A percentile compares a stretch with the other conserved stretches of the same genome.
These are phyloP conservation scores for Saccharomycopsis olivae DNA, from an alignment of 805 yeast species.

Conservation along the genomic window DNA sequence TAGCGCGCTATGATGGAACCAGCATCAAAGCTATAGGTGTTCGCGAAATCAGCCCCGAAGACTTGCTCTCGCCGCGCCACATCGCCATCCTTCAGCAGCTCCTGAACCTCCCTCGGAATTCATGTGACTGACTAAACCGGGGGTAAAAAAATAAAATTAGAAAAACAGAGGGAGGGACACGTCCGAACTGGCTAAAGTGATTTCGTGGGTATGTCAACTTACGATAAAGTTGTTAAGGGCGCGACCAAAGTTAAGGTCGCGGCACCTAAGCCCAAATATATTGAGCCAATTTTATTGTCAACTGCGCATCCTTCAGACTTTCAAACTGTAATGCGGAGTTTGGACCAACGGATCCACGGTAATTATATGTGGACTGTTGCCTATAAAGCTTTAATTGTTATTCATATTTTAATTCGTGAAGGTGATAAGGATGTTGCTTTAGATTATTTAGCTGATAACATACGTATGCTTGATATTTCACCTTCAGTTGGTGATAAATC, in stretches of 20 bases:
- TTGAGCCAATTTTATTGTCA: constrained; percentile 75
- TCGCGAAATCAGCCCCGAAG: too few relatives aligned
- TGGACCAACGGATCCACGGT: too few relatives aligned
- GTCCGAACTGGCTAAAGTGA: too few relatives aligned
- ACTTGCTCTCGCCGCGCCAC: too few relatives aligned
- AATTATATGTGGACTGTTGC: constrained; percentile 79
- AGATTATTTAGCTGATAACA: constrained; percentile 41
- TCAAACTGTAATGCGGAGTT: constrained; percentile 59
- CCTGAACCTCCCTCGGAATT: too few relatives aligned
- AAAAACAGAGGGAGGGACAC: too few relatives aligned
- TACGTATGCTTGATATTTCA: constrained; percentile 37
- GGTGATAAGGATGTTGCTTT: constrained; percentile 75
- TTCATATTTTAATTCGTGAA: constrained; percentile 87
- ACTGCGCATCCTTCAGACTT: constrained; percentile 37
- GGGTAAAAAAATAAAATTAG: too few relatives aligned
- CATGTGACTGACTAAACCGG: too few relatives aligned
- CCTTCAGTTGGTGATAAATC: constrained; percentile 26
- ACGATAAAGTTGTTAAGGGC: constrained; percentile 29
- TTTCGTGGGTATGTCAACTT: constrained; percentile 16
- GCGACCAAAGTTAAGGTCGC: constrained; percentile 78
- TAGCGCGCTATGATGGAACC: too few relatives aligned
- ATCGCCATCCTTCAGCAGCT: too few relatives aligned
- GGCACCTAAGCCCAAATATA: constrained; percentile 94
- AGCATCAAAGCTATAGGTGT: too few relatives aligned
- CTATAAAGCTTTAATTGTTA: constrained; percentile 72